Conservation (phyloP, 2,329 filamentous ascomycete genomes). For the Aspergillus transmontanensis region DNA sequence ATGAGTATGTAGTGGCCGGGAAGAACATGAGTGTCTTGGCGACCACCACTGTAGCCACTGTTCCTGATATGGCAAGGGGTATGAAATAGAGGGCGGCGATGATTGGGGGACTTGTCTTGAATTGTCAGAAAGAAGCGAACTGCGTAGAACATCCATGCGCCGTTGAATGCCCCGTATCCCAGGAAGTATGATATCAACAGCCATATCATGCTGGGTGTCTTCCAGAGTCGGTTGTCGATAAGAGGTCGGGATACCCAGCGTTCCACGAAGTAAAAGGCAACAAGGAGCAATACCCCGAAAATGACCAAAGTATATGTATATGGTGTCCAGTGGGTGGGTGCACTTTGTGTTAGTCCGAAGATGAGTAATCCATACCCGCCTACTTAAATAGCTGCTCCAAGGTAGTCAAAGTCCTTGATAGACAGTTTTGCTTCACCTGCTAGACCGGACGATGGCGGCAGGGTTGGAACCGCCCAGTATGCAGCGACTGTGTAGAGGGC, state of each 20-base stretch:
- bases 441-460: background rate
- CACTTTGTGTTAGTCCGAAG: slow-evolving; percentile 57
- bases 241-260: slow-evolving; percentile 45
- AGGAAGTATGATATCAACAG: slow-evolving; percentile 45
- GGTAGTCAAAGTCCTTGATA: slow-evolving; percentile 1
- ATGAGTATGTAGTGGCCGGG: slow-evolving; percentile 8
- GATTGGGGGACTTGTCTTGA: slow-evolving; percentile 38
- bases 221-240: slow-evolving; percentile 46
- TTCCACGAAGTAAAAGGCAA: slow-evolving; percentile 51
- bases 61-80: slow-evolving; percentile 10
- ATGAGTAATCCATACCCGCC: slow-evolving; percentile 44
- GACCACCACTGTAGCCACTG: slow-evolving; percentile 1
- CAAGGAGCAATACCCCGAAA: slow-evolving; percentile 47
- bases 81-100: slow-evolving; percentile 43
- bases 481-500: slow-evolving; percentile 23
- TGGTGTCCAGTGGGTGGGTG: slow-evolving; percentile 48
- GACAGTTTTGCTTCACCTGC: background rate
- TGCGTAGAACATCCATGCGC: slow-evolving; percentile 39
- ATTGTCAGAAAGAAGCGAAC: slow-evolving; percentile 36
- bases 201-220: slow-evolving; percentile 39
- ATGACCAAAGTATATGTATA: slow-evolving; percentile 52
- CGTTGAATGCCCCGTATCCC: slow-evolving; percentile 45
- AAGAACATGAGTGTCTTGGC: slow-evolving; percentile 9
- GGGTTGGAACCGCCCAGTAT: background rate
- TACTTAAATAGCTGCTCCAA: background rate